Conservation (phyloP, 2,329 filamentous ascomycete species). For the Scedosporium dehoogii region DNA sequence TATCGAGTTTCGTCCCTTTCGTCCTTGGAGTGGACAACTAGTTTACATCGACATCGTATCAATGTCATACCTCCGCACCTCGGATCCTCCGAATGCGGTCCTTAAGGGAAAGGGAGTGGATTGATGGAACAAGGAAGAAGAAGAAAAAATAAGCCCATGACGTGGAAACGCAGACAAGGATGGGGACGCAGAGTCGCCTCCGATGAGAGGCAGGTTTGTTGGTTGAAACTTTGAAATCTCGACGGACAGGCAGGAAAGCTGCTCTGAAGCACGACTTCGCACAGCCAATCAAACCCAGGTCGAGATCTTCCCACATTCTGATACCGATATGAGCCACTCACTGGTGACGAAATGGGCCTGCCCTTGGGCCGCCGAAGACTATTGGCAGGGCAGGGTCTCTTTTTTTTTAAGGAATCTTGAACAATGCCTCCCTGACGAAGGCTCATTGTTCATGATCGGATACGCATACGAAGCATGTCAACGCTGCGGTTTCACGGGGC, state of each 20-base stretch:
- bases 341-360: neutral
- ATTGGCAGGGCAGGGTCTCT: neutral
- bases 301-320: neutral
- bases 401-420: neutral
- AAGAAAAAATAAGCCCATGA: neutral
- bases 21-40: no score
- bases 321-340: neutral
- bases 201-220: no score
- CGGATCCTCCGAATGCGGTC: neutral
- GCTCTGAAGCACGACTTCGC: neutral
- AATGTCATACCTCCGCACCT: neutral
- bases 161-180: neutral
- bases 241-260: neutral
- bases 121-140: no score
- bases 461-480: neutral
- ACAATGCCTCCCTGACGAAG: neutral
- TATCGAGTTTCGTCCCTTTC: neutral
- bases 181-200: no score
- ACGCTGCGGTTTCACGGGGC: neutral
- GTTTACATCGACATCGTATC: no score
- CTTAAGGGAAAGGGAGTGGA: neutral
- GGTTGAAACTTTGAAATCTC: no score
- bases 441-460: neutral
- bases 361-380: neutral
- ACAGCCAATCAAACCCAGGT: neutral